Evolutionary conservation across 805 yeast species (phyloP), one percentile per base, ranked within the genome.

Genomic region (Monosporozyma siamensis): DNA sequence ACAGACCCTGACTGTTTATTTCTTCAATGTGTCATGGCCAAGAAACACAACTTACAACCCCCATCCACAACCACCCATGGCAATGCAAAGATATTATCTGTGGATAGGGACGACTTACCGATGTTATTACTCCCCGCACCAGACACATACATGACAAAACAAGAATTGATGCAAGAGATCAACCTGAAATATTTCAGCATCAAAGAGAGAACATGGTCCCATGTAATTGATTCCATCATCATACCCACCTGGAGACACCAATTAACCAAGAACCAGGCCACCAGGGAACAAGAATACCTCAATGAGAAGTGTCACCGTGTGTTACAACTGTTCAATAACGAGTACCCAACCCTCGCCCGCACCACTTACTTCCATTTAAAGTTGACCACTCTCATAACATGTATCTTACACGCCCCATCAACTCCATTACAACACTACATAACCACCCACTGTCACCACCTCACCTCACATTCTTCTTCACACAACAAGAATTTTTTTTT

Each of bases 1-100:
- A 66, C 75, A 0, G 88, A 81, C 50, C 87, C 87, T 0, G 53
- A 71, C 11, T 74, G 83, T 39, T 56, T 78, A 8, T 64, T 66
- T 15, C 63, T 70, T 10, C 65, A 74, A 38, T 57, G 80, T 20
- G 52, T 72, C 2, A 4, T 40, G 31, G 38, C 32, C 10, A 17
- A 12, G 21, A 38, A 38, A 18, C 24, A 38, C 14, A n/a, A 20
- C 2, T 15, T 38, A 3, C 5, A 32, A 18, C 8, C 23, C 22
- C n/a, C n/a, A 9, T 11, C 11, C n/a, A 18, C 4, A n/a, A 29
- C 5, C 8, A 29, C 4, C 14, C 17, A n/a, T n/a, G 20, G 22
- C 15, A 21, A 34, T 12, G 22, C 21, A 6, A 29, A 27, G 11
- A 21, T 29, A 14, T 12, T 39, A 17, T 30, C 36, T 2, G 22